These are phyloP conservation scores for Aureobasidium leucospermi DNA, from an alignment of 2,329 filamentous ascomycete genomes.

Conservation along the genomic window DNA sequence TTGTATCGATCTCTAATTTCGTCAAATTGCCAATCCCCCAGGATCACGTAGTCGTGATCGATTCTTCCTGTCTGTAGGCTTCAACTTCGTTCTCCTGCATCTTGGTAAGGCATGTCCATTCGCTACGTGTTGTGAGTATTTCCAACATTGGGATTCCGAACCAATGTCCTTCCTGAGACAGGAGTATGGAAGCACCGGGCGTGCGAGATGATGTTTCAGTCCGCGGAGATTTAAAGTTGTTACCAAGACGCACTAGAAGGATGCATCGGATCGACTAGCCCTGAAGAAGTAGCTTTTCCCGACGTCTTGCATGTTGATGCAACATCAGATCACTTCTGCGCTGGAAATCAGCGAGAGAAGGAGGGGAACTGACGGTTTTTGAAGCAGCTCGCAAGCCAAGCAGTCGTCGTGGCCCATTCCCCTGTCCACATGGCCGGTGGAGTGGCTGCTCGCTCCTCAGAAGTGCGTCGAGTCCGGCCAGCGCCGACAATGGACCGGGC, in stretches of 20 bases:
- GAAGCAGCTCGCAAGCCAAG: conserved; percentile 2
- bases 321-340: not conserved
- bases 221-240: conserved; percentile 14
- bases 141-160: not conserved
- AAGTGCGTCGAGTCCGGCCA: not conserved
- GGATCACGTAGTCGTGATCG: not conserved
- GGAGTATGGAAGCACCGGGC: not conserved
- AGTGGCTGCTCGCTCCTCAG: not conserved
- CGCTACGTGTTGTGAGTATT: too few relatives aligned
- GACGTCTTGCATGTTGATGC: conserved; percentile 8
- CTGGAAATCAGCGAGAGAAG: not conserved
- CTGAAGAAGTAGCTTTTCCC: not conserved
- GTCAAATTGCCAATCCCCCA: not conserved
- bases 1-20: not conserved
- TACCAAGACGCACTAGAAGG: conserved; percentile 8
- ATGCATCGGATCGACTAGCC: not conserved
- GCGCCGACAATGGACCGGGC: conserved; percentile 9
- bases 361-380: conserved; percentile 5
- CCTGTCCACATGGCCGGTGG: not conserved
- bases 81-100: not conserved
- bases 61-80: not conserved
- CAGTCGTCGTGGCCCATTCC: not conserved
- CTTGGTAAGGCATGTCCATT: too few relatives aligned
- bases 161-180: not conserved
- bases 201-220: not conserved